A percentile compares a stretch with the other conserved stretches of the same genome.
phyloP scores from a whole-genome alignment of 2,329 filamentous ascomycete species.

The Ambrosiella cleistominuta region DNA sequence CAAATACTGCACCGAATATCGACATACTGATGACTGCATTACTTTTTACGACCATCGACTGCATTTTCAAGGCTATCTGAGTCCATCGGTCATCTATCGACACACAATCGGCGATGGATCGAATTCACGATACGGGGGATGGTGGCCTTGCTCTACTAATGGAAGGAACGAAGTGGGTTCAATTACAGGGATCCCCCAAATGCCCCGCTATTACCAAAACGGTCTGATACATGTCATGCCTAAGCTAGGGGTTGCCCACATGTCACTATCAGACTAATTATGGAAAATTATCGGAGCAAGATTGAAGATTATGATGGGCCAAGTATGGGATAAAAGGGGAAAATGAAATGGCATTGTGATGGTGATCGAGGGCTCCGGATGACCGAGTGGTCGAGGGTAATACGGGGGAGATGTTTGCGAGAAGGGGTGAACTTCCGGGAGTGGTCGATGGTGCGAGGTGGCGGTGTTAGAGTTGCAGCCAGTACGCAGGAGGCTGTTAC shows the following conservation, averaged over 20 bases:
- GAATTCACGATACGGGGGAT: neutral
- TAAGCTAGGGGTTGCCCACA: neutral
- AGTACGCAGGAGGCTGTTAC: neutral
- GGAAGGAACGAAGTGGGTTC: constrained; percentile 5
- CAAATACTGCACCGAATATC: neutral
- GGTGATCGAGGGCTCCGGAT: neutral
- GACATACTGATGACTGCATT: neutral
- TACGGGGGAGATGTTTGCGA: neutral
- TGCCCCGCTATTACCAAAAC: constrained; percentile 8
- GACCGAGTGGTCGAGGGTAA: neutral
- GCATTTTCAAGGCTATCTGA: too few species aligned
- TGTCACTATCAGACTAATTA: neutral
- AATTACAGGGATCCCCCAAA: constrained; percentile 1
- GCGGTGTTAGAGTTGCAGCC: neutral
- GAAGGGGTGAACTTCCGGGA: neutral
- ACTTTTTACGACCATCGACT: too few species aligned
- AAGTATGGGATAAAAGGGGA: too few species aligned
- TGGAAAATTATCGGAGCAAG: neutral
- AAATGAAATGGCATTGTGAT: too few species aligned
- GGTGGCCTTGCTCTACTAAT: neutral
- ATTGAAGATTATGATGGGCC: neutral
- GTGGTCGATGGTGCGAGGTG: neutral
- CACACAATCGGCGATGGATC: neutral
- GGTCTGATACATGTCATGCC: constrained; percentile 7
- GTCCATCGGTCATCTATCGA: neutral